Conservation (phyloP, 2,329 filamentous ascomycete genomes). For the Trichophyton verrucosum region DNA sequence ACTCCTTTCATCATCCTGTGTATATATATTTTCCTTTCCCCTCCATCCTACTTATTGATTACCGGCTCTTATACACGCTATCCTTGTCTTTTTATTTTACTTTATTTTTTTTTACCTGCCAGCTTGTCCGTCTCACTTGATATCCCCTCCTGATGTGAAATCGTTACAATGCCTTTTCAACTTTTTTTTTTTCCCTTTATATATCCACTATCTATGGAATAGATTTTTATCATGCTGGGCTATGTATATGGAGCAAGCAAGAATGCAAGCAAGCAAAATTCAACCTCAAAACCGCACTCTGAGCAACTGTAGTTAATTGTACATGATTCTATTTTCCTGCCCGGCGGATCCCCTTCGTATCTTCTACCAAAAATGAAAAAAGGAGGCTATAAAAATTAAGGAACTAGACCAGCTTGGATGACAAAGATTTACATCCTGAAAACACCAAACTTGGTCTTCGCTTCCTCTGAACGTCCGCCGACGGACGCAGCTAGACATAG, state of each 20-base stretch:
- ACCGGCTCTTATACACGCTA: slow-evolving; percentile 13
- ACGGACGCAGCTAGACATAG: slow-evolving; percentile 60
- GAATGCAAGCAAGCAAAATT: not conserved
- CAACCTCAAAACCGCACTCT: not conserved
- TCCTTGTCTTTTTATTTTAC: not conserved
- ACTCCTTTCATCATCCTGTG: slow-evolving; percentile 3
- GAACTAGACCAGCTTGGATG: not conserved
- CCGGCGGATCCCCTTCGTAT: not conserved
- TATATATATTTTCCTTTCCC: slow-evolving; percentile 5
- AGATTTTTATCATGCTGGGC: not conserved
- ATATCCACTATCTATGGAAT: slow-evolving; percentile 2
- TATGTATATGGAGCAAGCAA: not conserved
- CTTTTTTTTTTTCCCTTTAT: slow-evolving; percentile 3
- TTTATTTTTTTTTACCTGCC: slow-evolving; percentile 8
- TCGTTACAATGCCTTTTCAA: slow-evolving; percentile 11
- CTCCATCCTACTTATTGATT: slow-evolving; percentile 8
- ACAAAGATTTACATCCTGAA: slow-evolving; percentile 58
- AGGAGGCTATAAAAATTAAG: not conserved
- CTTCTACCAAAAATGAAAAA: not conserved
- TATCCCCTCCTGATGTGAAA: slow-evolving; percentile 1
- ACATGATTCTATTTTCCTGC: slow-evolving; percentile 1
- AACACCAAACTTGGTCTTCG: slow-evolving; percentile 60
- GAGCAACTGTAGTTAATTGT: not conserved
- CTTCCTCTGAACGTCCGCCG: slow-evolving; percentile 44
- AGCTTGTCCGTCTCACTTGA: slow-evolving; percentile 6